phyloP scores from a whole-genome alignment of 1,139 yeast species.

The Blastobotrys petasosporus region DNA sequence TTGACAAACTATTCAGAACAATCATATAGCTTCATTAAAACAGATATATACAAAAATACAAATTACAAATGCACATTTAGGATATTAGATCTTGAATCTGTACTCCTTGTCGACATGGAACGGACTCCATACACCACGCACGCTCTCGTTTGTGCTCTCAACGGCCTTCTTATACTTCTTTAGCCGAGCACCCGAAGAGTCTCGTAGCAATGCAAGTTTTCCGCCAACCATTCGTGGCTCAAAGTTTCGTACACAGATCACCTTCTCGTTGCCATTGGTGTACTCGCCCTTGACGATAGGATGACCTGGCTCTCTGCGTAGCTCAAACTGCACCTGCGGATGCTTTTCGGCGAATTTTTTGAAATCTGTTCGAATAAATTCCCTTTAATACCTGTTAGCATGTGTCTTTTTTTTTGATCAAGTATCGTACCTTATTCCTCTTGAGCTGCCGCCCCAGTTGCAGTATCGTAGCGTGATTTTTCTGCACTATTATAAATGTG shows the following conservation, averaged over 20 bases:
- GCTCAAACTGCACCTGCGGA: slow-evolving; percentile 66
- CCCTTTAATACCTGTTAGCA: background rate
- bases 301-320: slow-evolving; percentile 70
- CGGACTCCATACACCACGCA: slow-evolving; percentile 98
- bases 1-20: slow-evolving; percentile 38
- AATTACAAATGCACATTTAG: background rate
- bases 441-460: slow-evolving; percentile 94
- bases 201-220: slow-evolving; percentile 49
- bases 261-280: slow-evolving; percentile 41
- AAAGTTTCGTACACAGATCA: slow-evolving; percentile 59
- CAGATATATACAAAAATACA: slow-evolving; percentile 7
- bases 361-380: slow-evolving; percentile 29
- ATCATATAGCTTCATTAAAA: background rate
- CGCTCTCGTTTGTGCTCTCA: slow-evolving; percentile 69
- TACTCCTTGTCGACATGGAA: slow-evolving; percentile 67
- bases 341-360: slow-evolving; percentile 51
- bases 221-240: slow-evolving; percentile 47
- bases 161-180: slow-evolving; percentile 68
- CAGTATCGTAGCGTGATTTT: slow-evolving; percentile 71
- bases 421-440: slow-evolving; percentile 59
- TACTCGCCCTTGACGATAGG: slow-evolving; percentile 73
- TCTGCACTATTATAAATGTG: slow-evolving; percentile 41
- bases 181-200: slow-evolving; percentile 55
- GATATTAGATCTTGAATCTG: slow-evolving; percentile 56
- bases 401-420: slow-evolving; percentile 49